Base-by-base conservation (phyloP, 345 rosid genomes). In the Clausena lansium region DNA sequence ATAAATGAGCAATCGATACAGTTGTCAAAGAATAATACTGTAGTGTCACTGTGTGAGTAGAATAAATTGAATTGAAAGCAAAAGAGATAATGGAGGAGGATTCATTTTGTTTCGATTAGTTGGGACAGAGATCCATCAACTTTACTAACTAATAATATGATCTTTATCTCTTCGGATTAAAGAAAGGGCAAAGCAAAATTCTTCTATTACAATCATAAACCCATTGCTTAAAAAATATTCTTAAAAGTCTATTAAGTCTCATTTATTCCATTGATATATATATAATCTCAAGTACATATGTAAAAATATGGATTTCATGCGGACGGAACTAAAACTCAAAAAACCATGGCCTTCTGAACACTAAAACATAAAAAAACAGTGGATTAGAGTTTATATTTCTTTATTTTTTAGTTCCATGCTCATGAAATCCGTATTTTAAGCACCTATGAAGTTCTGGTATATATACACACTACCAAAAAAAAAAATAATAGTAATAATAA, bases 101-200 rank as follows among this genome's bases (percentile, higher is more conserved):
- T 75, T 54, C 70, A 62, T 41, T 9, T 45, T 75, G 77, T 62
- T 62, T 52, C 62, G 30, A 7, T 63, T 32, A 75, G 32, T 7
- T 50, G 63, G 63, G 71, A 75, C 72, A 76, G 25, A n/a, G 59
- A 32, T 45, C 41, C 41, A 20, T 74, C 59, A 11, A 22, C 28
- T 5, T 75, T 60, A 47, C 38, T 63, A 45, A 62, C 58, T 32
- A 75, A 41, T 32, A 15, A 61, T 28, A 9, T 25, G 27, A 63
- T 30, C 35, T 24, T 64, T 9, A 30, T 75, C 70, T 64, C 50
- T 30, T 64, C 7, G 9, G 1, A 50, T 52, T 65, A 47, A 50
- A 75, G 78, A 15, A 65, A 74, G 17, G 38, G 20, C 67, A 67
- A 38, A 45, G 9, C 28, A 15, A 4, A 67, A 39, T 39, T 70